Percentiles rank a stretch among this genome's conserved stretches.
Conservation (phyloP, 2,329 filamentous ascomycete species). For the Aschersonia sp. region DNA sequence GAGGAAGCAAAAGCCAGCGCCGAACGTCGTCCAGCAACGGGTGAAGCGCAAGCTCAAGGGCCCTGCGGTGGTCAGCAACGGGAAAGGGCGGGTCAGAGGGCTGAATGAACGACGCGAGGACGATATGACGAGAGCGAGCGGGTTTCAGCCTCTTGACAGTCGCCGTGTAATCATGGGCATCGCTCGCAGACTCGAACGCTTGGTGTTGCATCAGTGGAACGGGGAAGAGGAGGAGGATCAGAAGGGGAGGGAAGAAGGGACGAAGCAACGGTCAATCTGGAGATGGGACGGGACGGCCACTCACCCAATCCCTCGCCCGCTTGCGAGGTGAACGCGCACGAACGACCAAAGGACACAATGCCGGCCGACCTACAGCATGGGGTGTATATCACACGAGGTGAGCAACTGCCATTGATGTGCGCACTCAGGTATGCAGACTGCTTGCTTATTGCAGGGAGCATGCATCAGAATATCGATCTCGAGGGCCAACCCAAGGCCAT, state of each 20-base stretch:
- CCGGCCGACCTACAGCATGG: too few relatives aligned
- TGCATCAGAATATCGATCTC: too few relatives aligned
- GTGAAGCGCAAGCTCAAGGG: not conserved
- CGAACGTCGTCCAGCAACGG: not conserved
- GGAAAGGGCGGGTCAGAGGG: too few relatives aligned
- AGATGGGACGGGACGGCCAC: not conserved
- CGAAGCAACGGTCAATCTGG: not conserved
- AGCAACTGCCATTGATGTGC: too few relatives aligned
- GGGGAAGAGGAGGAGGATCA: not conserved
- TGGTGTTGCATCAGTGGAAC: not conserved
- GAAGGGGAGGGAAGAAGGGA: not conserved
- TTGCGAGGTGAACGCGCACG: too few relatives aligned
- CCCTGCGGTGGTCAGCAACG: not conserved
- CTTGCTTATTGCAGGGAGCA: too few relatives aligned
- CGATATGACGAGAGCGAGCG: not conserved
- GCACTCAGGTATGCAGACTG: too few relatives aligned
- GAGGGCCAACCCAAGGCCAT: too few relatives aligned
- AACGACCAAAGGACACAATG: too few relatives aligned
- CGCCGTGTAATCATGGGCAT: not conserved
- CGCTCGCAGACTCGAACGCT: not conserved
- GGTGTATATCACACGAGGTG: too few relatives aligned
- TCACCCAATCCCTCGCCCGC: not conserved
- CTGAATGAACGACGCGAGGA: too few relatives aligned
- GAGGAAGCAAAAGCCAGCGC: not conserved
- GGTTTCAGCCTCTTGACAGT: not conserved